Percentiles rank a stretch among this genome's conserved stretches.
These are phyloP conservation scores for Nannochloris sp. DNA, from an alignment of 139 green algal species.

Conservation along the genomic window DNA sequence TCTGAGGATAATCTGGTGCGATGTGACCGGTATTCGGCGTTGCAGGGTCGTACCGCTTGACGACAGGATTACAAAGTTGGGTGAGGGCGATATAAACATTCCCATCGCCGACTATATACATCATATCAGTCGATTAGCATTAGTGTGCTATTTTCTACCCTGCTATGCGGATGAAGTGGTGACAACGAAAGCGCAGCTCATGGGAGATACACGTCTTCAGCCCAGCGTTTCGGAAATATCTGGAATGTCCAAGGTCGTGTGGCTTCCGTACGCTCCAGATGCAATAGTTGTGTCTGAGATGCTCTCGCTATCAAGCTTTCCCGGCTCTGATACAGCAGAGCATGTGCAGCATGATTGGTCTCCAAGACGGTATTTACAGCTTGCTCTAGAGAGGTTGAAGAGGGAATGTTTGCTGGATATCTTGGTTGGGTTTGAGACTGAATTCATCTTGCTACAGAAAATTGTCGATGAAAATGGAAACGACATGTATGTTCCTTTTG, in stretches of 20 bases:
- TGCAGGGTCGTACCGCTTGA: constrained; percentile 6
- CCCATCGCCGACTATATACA: no score
- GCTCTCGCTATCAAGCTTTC: no score
- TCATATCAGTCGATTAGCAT: constrained; percentile 15
- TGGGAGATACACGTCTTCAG: no score
- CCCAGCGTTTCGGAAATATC: no score
- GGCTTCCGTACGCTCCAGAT: background rate
- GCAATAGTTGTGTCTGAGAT: no score
- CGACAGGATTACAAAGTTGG: no score
- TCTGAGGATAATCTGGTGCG: constrained; percentile 4
- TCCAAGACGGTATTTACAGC: constrained; percentile 16
- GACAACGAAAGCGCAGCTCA: background rate
- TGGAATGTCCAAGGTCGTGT: background rate
- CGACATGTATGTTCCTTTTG: constrained; percentile 10
- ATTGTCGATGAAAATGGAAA: background rate
- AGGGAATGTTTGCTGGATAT: background rate
- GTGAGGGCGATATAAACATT: no score
- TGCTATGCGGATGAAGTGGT: constrained; percentile 9
- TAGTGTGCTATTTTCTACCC: constrained; percentile 32
- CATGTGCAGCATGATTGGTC: background rate
- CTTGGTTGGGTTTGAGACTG: constrained; percentile 4
- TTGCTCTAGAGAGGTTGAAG: background rate
- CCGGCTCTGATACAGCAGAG: background rate
- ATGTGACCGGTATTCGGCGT: background rate
- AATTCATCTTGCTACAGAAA: constrained; percentile 11